Percentiles rank a stretch among this genome's conserved stretches.
These are phyloP conservation scores for Sodiomyces alkalinus DNA, from an alignment of 2,329 filamentous ascomycete species.

Conservation along the genomic window DNA sequence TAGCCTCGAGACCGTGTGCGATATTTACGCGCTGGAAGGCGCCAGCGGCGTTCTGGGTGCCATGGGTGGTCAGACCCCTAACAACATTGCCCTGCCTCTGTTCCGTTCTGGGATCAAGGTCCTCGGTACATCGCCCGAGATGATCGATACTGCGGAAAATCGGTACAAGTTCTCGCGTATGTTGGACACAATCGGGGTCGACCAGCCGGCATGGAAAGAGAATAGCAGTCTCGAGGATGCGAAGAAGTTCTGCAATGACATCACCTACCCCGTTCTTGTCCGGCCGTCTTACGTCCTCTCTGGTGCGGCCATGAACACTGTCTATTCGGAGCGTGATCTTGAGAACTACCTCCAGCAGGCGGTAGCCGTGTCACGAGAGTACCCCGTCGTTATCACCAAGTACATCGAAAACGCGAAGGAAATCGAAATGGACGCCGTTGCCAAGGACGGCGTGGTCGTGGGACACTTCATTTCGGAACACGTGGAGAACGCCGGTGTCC, in stretches of 20 bases:
- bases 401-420: slow-evolving; percentile 99
- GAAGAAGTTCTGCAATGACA: slow-evolving; percentile 69
- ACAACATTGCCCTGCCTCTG: slow-evolving; percentile 89
- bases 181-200: slow-evolving; percentile 85
- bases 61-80: slow-evolving; percentile 94
- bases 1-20: slow-evolving; percentile 74
- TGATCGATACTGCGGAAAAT: slow-evolving; percentile 97
- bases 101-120: slow-evolving; percentile 84
- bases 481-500: slow-evolving; percentile 95
- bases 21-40: slow-evolving; percentile 81
- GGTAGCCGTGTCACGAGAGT: slow-evolving; percentile 81
- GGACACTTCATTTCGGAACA: slow-evolving; percentile 98
- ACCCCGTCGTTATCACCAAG: slow-evolving; percentile 97
- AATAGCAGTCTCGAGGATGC: slow-evolving; percentile 90
- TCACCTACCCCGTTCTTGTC: slow-evolving; percentile 86
- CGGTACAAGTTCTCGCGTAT: slow-evolving; percentile 98
- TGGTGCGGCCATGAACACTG: slow-evolving; percentile 97
- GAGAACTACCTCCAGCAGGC: slow-evolving; percentile 82
- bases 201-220: slow-evolving; percentile 97
- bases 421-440: slow-evolving; percentile 98
- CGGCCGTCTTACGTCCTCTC: slow-evolving; percentile 94
- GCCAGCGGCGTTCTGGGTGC: slow-evolving; percentile 78
- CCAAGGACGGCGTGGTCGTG: slow-evolving; percentile 73
- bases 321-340: slow-evolving; percentile 89
- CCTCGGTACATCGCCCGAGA: slow-evolving; percentile 89